Base-by-base conservation (phyloP, 352 stramenopile species). In the Lagenidium sp. region DNA sequence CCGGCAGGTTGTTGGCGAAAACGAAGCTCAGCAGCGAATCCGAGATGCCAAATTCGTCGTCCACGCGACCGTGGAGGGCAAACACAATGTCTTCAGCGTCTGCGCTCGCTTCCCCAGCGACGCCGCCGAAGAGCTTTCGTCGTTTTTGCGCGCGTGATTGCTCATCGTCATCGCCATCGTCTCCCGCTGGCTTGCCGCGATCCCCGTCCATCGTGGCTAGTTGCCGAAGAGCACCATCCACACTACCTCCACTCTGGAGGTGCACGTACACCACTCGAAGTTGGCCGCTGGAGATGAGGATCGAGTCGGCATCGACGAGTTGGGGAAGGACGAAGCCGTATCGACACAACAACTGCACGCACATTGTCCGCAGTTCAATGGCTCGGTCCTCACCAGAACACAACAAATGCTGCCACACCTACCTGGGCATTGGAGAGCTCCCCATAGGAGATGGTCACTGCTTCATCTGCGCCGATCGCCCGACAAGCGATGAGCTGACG, bases 371-470 rank as follows among this genome's bases (percentile, higher is more conserved):
- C 5, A 22, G 13, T 40, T 8, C n/a, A 32, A 32, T 32, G 8
- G 28, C 28, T 32, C 28, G 28, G 8, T 32, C 22, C n/a, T 12
- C 19, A 41, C 19, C 28, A 15, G 34, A 6, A 40, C 18, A 25
- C 20, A 28, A 37, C 4, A 32, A 24, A 40, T 22, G n/a, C n/a
- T n/a, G 16, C 30, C 46, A 42, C 23, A 36, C 23, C 31, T 51
- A 87, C 75, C 75, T 88, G 69, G 11, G 75, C 72, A 39, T 84
- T 88, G 0, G 72, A 82, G 8, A 88, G 53, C 12, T 81, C 58
- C 22, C 75, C 75, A 40, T 88, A 88, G 13, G 69, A 84, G 41
- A 88, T 82, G 6, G 72, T 80, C 32, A 88, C 69, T 7, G 65
- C 39, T 15, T 82, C 54, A 10, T 36, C 44, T 31, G 67, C 62